These are phyloP conservation scores for Vitis hybrid DNA, from an alignment of 177 flowering plant genomes.

Conservation along the genomic window DNA sequence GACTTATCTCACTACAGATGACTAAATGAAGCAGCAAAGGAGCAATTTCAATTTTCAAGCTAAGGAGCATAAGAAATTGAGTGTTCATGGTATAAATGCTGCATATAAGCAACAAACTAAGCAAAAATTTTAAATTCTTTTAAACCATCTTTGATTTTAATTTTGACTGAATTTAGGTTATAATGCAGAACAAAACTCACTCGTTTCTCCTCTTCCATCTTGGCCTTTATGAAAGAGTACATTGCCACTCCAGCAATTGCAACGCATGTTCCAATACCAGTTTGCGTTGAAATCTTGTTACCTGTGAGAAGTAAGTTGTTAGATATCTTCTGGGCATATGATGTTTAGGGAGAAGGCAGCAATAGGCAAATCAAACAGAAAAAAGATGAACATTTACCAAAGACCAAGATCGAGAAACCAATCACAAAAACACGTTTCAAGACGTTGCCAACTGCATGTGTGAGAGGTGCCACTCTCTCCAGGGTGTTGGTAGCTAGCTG, in stretches of 20 bases:
- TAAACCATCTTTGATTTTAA: not conserved
- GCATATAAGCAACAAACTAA: not conserved
- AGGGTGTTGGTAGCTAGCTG: slow-evolving; percentile 94
- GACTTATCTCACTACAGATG: not conserved
- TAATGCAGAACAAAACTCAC: slow-evolving; percentile 32
- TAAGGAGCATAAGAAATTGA: not conserved
- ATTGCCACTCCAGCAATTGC: slow-evolving; percentile 91
- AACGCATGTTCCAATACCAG: slow-evolving; percentile 87
- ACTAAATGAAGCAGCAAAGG: not conserved
- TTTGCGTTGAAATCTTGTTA: slow-evolving; percentile 84
- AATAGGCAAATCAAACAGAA: not conserved
- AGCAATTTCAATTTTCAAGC: not conserved
- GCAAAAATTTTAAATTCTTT: not conserved
- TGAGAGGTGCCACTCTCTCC: slow-evolving; percentile 96
- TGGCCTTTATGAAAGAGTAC: slow-evolving; percentile 86
- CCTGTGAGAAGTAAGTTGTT: slow-evolving; percentile 41
- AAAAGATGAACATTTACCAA: slow-evolving; percentile 44
- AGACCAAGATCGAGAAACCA: slow-evolving; percentile 82
- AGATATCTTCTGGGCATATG: not conserved
- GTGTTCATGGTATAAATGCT: not conserved
- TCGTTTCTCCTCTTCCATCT: slow-evolving; percentile 86
- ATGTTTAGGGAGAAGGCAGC: not conserved
- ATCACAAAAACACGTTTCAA: slow-evolving; percentile 96
- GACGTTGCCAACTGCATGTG: slow-evolving; percentile 96
- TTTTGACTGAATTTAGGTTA: not conserved